Evolutionary conservation across 1,284 basidiomycete genomes (phyloP), one percentile per base, ranked within the genome.

Genomic region (Heterobasidion occidentale): DNA sequence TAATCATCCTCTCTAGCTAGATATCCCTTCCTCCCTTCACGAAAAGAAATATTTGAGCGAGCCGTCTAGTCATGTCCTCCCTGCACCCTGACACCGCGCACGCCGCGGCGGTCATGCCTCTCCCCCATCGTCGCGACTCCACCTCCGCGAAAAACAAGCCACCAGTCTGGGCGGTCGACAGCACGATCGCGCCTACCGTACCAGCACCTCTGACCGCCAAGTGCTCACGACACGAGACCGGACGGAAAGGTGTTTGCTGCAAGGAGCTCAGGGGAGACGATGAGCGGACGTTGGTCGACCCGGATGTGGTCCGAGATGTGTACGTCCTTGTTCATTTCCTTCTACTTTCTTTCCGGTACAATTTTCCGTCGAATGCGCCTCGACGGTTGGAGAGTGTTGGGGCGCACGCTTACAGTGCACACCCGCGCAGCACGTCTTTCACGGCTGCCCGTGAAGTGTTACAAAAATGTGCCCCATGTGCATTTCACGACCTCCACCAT

Each of bases 221-320:
- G 67, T 92, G 90, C 66, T 78, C 79, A 46, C 71, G 78, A 56
- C 74, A 81, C 57, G 68, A 72, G 45, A 74, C 70, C 14, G 66
- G 76, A 9, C 70, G 77, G 46, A 79, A 80, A 53, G 88, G 85
- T 3, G 71, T 91, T 2, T 93, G 92, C 70, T 94, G 92, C 71
- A 88, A 90, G 63, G 88, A 92, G 56, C 79, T 93, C 57, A 90
- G 83, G 63, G 80, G 77, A 48, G 80, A 84, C 8, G 89, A 94
- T 56, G 85, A 93, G 60, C 79, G 91, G 17, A 84, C 79, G 0
- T 77, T 94, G 44, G 76, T 95, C 55, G 83, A 94, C 67, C 92
- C 93, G 1, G 92, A 94, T 63, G 74, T 94, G 54, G 79, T 95
- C 19, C 83, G 91, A 15, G 92, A 94, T 65, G 80, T 88, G 89